These are phyloP conservation scores for Amanita pseudoporphyria DNA, from an alignment of 768 basidiomycete genomes.

Conservation along the genomic window DNA sequence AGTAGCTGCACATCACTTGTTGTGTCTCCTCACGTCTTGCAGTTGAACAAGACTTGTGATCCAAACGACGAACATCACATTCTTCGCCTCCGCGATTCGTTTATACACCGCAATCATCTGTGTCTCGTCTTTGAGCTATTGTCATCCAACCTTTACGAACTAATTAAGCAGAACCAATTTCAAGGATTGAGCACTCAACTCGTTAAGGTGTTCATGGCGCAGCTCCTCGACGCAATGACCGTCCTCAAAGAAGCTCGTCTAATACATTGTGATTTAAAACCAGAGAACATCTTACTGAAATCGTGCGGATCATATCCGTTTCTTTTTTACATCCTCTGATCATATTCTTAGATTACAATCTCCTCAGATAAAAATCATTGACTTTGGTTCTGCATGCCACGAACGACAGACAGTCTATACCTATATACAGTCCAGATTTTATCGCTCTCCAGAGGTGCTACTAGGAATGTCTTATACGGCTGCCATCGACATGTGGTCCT, in stretches of 20 bases:
- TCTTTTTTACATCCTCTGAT: neutral
- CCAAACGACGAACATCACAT: slow-evolving; percentile 96
- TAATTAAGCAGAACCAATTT: slow-evolving; percentile 99
- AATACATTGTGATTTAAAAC: slow-evolving; percentile 98
- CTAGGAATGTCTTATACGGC: slow-evolving; percentile 91
- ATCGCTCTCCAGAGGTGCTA: slow-evolving; percentile 95
- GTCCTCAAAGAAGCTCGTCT: slow-evolving; percentile 91
- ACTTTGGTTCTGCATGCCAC: slow-evolving; percentile 98
- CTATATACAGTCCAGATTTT: slow-evolving; percentile 98
- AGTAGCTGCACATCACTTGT: slow-evolving; percentile 22
- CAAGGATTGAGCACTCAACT: slow-evolving; percentile 94
- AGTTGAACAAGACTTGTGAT: slow-evolving; percentile 94
- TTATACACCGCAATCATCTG: slow-evolving; percentile 93
- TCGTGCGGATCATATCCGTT: slow-evolving; percentile 43
- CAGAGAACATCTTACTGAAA: slow-evolving; percentile 96
- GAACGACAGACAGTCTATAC: slow-evolving; percentile 99
- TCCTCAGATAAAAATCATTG: slow-evolving; percentile 97
- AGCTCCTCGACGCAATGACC: slow-evolving; percentile 85
- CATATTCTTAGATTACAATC: slow-evolving; percentile 69
- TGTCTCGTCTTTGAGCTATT: slow-evolving; percentile 97
- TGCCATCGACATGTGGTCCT: slow-evolving; percentile 98
- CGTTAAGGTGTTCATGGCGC: slow-evolving; percentile 97
- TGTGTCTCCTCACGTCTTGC: slow-evolving; percentile 9
- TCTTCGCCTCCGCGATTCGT: slow-evolving; percentile 87
- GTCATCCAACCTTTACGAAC: slow-evolving; percentile 95